A percentile compares a stretch with the other conserved stretches of the same genome.
These are phyloP conservation scores for Spinacia oleracea DNA, from an alignment of 179 eudicot species.

Conservation along the genomic window DNA sequence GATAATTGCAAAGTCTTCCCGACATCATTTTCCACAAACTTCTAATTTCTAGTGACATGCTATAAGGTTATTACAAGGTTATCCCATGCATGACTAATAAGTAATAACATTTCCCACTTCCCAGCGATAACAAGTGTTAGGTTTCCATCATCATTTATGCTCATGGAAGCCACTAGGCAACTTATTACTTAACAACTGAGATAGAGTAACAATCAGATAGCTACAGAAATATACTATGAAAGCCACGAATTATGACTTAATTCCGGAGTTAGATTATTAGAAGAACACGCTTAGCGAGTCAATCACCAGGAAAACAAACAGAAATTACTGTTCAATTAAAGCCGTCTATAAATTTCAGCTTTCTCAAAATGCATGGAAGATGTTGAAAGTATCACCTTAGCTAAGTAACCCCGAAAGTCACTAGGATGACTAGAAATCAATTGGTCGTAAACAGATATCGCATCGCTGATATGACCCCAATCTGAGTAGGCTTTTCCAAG, in stretches of 20 bases:
- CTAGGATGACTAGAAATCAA: constrained; percentile 76
- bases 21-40: neutral
- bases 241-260: neutral
- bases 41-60: neutral
- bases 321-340: neutral
- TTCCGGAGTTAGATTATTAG: neutral
- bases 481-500: constrained; percentile 97
- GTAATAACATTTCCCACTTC: too few relatives aligned
- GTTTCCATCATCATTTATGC: neutral
- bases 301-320: neutral
- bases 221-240: too few relatives aligned
- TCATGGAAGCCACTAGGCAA: neutral
- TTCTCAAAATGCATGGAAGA: neutral
- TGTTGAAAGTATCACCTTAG: constrained; percentile 54
- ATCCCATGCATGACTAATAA: neutral
- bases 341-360: neutral
- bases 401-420: constrained; percentile 89
- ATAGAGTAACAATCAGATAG: neutral
- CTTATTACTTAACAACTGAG: neutral
- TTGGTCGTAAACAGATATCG: constrained; percentile 78
- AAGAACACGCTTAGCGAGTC: neutral
- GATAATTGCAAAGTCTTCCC: neutral
- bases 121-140: neutral
- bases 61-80: neutral
- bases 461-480: constrained; percentile 97